Conservation (phyloP, 2,329 filamentous ascomycete genomes). For the Hymenoscyphus linearis region DNA sequence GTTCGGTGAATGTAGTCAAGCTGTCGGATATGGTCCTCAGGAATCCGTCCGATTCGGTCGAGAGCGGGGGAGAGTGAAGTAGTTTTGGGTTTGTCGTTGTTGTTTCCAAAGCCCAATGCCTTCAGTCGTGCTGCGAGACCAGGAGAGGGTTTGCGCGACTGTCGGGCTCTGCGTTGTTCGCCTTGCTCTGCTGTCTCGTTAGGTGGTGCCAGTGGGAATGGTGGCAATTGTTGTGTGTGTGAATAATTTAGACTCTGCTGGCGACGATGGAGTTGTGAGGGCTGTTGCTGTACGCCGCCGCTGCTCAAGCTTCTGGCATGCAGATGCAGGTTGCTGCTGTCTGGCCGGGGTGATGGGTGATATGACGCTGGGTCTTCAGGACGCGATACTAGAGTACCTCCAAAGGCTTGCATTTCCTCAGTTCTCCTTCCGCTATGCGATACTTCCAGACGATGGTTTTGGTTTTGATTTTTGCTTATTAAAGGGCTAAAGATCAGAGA, state of each 20-base stretch:
- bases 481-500: too few relatives aligned
- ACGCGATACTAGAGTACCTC: slow-evolving; percentile 8
- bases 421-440: too few relatives aligned
- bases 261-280: slow-evolving; percentile 11
- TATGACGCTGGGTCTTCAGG: slow-evolving; percentile 1
- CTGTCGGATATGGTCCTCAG: slow-evolving; percentile 63
- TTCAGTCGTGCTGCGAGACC: slow-evolving; percentile 61
- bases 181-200: slow-evolving; percentile 14
- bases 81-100: slow-evolving; percentile 18
- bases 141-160: slow-evolving; percentile 54
- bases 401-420: slow-evolving; percentile 8
- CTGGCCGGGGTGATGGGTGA: slow-evolving; percentile 6
- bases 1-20: slow-evolving; percentile 64
- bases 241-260: slow-evolving; percentile 1
- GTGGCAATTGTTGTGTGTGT: background rate
- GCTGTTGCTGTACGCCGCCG: slow-evolving; percentile 12
- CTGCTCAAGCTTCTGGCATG: slow-evolving; percentile 9
- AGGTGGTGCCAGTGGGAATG: background rate
- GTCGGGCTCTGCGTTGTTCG: slow-evolving; percentile 12
- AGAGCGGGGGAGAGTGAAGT: slow-evolving; percentile 27
- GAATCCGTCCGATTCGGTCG: slow-evolving; percentile 59
- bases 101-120: slow-evolving; percentile 54
- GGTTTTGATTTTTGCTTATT: background rate
- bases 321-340: slow-evolving; percentile 17
- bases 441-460: background rate